These are phyloP conservation scores for Ceratobasidium sp. DNA, from an alignment of 1,284 basidiomycete genomes.

Conservation along the genomic window DNA sequence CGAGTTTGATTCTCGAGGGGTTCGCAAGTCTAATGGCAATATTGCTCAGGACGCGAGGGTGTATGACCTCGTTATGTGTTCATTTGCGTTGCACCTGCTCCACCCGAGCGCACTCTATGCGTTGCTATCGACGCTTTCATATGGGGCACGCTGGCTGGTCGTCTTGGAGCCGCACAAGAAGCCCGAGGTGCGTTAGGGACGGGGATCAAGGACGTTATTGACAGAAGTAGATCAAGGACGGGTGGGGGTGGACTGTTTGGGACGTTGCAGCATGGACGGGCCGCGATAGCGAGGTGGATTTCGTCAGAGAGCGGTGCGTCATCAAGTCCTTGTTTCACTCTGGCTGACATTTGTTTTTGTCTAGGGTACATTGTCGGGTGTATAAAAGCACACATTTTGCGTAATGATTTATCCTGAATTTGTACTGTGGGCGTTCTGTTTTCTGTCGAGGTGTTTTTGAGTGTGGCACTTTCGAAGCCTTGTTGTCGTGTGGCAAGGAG, in stretches of 20 bases:
- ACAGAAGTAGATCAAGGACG: constrained; percentile 65
- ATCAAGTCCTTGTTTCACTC: background rate
- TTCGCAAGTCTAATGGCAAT: background rate
- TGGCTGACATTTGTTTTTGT: background rate
- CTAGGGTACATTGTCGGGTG: constrained; percentile 58
- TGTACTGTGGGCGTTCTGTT: background rate
- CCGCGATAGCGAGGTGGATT: constrained; percentile 52
- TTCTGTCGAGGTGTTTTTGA: background rate
- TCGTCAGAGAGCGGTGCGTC: constrained; percentile 63
- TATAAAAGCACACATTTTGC: constrained; percentile 45
- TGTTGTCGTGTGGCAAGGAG: constrained; percentile 18
- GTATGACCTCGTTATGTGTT: constrained; percentile 69
- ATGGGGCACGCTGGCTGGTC: constrained; percentile 66
- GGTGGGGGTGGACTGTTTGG: constrained; percentile 77
- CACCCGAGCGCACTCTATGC: constrained; percentile 67
- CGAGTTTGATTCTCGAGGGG: background rate
- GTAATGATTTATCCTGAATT: background rate
- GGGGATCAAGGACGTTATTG: background rate
- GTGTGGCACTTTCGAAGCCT: constrained; percentile 35
- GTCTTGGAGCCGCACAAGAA: constrained; percentile 77
- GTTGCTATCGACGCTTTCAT: constrained; percentile 67
- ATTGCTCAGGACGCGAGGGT: background rate
- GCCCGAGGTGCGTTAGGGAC: constrained; percentile 59
- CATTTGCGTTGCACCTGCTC: constrained; percentile 73
- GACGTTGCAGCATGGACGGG: constrained; percentile 63